A percentile compares a stretch with the other conserved stretches of the same genome.
Evolutionary conservation across 768 basidiomycete species (phyloP).

Genomic region (Russula olivacea): DNA sequence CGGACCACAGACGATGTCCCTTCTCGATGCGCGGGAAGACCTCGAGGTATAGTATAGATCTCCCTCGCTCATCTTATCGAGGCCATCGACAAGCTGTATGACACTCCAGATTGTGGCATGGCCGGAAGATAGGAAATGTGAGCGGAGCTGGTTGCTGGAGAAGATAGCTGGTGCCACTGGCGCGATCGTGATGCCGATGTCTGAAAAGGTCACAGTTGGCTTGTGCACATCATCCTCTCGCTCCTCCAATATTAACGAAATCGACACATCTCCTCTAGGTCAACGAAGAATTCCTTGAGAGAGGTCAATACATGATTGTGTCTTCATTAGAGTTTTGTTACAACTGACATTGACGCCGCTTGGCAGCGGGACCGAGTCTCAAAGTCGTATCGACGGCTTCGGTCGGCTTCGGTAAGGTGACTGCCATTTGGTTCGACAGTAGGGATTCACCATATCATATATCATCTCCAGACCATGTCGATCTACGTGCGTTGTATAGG

Average conservation of each 20-base stretch:
- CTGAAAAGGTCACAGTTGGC: constrained; percentile 53
- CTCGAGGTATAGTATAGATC: constrained; percentile 48
- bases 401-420: constrained; percentile 68
- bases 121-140: constrained; percentile 50
- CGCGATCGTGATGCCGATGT: constrained; percentile 45
- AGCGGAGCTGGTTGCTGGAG: constrained; percentile 65
- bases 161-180: constrained; percentile 64
- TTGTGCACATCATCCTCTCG: constrained; percentile 1
- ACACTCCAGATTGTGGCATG: constrained; percentile 41
- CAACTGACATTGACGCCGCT: neutral
- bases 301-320: constrained; percentile 32
- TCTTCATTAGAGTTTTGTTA: too few relatives aligned
- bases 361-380: constrained; percentile 63
- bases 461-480: constrained; percentile 69
- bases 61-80: neutral
- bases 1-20: constrained; percentile 57
- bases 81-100: neutral
- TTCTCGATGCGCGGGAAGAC: constrained; percentile 44
- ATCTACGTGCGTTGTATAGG: constrained; percentile 51
- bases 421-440: neutral
- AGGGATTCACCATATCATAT: neutral
- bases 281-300: constrained; percentile 64
- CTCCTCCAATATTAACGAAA: constrained; percentile 12
- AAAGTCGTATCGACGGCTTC: constrained; percentile 91
- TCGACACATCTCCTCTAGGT: constrained; percentile 40